These are phyloP conservation scores for Xylaria cubensis DNA, from an alignment of 495 filamentous ascomycete species.

Conservation along the genomic window DNA sequence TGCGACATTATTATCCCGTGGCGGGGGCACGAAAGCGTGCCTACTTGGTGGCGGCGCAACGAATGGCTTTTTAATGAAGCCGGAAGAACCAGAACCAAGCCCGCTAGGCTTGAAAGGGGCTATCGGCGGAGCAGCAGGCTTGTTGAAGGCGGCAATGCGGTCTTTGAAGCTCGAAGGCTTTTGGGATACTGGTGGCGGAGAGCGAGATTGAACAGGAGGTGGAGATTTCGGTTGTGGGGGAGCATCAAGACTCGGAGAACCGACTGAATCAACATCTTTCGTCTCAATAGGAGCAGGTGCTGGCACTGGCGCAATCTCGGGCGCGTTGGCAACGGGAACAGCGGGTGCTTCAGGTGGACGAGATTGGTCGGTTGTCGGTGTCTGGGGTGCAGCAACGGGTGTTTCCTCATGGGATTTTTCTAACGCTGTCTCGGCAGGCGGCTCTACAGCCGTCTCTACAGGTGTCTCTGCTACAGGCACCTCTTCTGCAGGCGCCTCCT, in stretches of 20 bases:
- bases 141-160: constrained; percentile 97
- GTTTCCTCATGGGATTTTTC: constrained; percentile 43
- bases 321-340: constrained; percentile 47
- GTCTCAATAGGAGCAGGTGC: constrained; percentile 49
- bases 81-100: constrained; percentile 59
- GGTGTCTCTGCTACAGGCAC: too few relatives aligned
- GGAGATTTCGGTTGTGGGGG: constrained; percentile 44
- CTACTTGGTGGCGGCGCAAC: constrained; percentile 94
- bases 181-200: constrained; percentile 73
- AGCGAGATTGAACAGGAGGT: constrained; percentile 53
- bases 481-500: constrained; percentile 43
- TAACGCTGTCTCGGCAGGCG: constrained; percentile 27
- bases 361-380: constrained; percentile 38
- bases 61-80: constrained; percentile 98
- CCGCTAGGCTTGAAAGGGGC: constrained; percentile 84
- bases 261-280: constrained; percentile 39
- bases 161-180: constrained; percentile 85
- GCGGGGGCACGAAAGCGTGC: constrained; percentile 85
- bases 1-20: constrained; percentile 64
- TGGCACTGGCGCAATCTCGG: constrained; percentile 47
- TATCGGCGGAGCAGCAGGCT: constrained; percentile 80
- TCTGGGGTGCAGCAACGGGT: constrained; percentile 35
- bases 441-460: constrained; percentile 41
- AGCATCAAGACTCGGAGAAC: constrained; percentile 32
- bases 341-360: constrained; percentile 36